Base-by-base conservation (phyloP, 208 protist genomes). In the Vickermania ingenoplastis region DNA sequence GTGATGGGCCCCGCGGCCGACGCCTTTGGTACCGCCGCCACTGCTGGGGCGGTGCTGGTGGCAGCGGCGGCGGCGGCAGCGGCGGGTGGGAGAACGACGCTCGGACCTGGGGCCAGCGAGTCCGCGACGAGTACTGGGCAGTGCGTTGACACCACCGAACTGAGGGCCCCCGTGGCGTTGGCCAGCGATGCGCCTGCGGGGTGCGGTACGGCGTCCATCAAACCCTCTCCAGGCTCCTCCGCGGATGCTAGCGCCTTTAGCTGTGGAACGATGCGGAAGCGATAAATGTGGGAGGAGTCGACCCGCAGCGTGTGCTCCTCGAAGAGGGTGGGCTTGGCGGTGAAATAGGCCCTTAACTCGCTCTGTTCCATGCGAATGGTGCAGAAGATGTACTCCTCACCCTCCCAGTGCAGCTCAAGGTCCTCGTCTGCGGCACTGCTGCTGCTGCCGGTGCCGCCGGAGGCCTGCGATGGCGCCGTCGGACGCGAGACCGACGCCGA, bases 231-330 rank as follows among this genome's bases (percentile, higher is more conserved):
- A 7, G 31, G 24, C 23, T 11, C 50, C 50, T 24, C 29, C 23
- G 0, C 21, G 31, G 25, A 17, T 1, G 21, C 26, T 14, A 29
- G 50, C 3, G 58, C 58, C n/a, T 55, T 61, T 17, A 62, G 51
- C 22, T 77, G 65, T 1, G 73, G 68, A 4, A 31, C 41, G 7
- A 92, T 71, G 28, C 61, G 57, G 31, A 89, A 86, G 1, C 62
- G 72, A 59, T 92, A 89, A 29, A 92, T 85, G 73, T 87, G 61
- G 2, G 73, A 57, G 1, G 85, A 78, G 65, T 86, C 79, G 0
- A 92, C 81, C 30, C 79, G 72, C 3, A 92, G 63, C 26, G 85
- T 92, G 72, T 92, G 85, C 30, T 59, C 60, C 29, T 80, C 73
- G 45, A 75, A 62, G 29, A 92, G 67, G 30, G 67, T 77, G 11